These are phyloP conservation scores for Exophiala oligosperma DNA, from an alignment of 2,329 filamentous ascomycete genomes.

Conservation along the genomic window DNA sequence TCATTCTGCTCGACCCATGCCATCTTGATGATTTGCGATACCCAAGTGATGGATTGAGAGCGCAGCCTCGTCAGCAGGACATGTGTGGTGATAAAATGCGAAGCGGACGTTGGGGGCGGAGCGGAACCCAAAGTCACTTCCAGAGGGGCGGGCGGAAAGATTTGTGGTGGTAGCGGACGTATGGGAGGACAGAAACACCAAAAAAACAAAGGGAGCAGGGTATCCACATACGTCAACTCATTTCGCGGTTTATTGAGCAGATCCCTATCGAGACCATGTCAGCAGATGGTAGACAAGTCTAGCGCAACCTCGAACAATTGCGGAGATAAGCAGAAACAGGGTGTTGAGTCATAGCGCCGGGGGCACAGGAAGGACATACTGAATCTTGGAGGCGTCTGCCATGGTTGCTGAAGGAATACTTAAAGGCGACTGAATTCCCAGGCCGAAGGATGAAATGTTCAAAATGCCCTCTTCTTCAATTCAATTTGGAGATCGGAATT, in stretches of 20 bases:
- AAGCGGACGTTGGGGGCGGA: slow-evolving; percentile 22
- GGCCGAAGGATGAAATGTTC: slow-evolving; percentile 1
- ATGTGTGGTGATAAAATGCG: slow-evolving; percentile 6
- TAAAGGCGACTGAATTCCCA: slow-evolving; percentile 25
- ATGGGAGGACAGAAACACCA: slow-evolving; percentile 16
- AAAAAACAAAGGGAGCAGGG: slow-evolving; percentile 19
- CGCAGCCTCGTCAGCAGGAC: background rate
- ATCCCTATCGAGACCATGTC: slow-evolving; percentile 59
- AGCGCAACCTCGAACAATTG: slow-evolving; percentile 5
- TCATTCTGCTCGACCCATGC: background rate
- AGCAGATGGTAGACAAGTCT: slow-evolving; percentile 8
- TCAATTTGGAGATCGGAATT: slow-evolving; percentile 4
- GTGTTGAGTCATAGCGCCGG: slow-evolving; percentile 25
- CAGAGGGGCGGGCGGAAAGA: slow-evolving; percentile 16
- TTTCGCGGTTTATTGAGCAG: slow-evolving; percentile 83
- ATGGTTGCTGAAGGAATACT: slow-evolving; percentile 44
- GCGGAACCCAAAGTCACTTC: slow-evolving; percentile 28
- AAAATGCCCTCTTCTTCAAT: slow-evolving; percentile 7
- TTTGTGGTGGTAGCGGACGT: slow-evolving; percentile 25
- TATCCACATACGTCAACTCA: slow-evolving; percentile 77
- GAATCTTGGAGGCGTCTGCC: slow-evolving; percentile 67
- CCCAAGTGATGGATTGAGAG: slow-evolving; percentile 1
- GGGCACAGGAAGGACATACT: slow-evolving; percentile 52
- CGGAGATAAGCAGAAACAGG: slow-evolving; percentile 20
- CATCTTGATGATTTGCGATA: background rate